phyloP scores from a whole-genome alignment of 1,284 basidiomycete genomes.

The Cutaneotrichosporon sp. region DNA sequence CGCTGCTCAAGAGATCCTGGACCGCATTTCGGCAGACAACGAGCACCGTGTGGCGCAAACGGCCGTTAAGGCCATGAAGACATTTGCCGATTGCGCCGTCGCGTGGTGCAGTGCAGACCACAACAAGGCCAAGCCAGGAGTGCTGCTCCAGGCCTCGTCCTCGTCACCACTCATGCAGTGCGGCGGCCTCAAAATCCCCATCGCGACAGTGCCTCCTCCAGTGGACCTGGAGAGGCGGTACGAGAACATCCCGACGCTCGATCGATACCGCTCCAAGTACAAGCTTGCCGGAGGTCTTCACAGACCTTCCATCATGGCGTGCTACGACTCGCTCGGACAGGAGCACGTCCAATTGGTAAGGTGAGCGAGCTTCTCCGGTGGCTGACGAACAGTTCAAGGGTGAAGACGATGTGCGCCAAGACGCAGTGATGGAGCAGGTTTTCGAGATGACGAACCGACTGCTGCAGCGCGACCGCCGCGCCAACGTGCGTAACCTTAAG shows the following conservation, averaged over 20 bases:
- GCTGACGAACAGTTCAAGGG: slow-evolving; percentile 75
- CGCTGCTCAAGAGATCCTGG: slow-evolving; percentile 70
- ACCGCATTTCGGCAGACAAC: slow-evolving; percentile 66
- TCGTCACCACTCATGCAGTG: slow-evolving; percentile 17
- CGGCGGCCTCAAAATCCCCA: slow-evolving; percentile 65
- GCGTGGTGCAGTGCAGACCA: slow-evolving; percentile 61
- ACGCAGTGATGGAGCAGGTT: slow-evolving; percentile 98
- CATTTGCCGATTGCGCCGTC: slow-evolving; percentile 69
- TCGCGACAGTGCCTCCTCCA: slow-evolving; percentile 70
- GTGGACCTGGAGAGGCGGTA: slow-evolving; percentile 73
- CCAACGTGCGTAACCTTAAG: slow-evolving; percentile 67
- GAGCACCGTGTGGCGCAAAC: slow-evolving; percentile 61
- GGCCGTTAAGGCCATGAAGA: slow-evolving; percentile 62
- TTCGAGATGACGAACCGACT: slow-evolving; percentile 86
- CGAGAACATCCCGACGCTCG: slow-evolving; percentile 65
- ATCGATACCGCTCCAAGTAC: slow-evolving; percentile 63
- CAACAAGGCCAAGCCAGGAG: slow-evolving; percentile 6
- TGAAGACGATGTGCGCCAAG: slow-evolving; percentile 88
- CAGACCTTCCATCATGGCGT: slow-evolving; percentile 76
- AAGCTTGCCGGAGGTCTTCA: slow-evolving; percentile 74
- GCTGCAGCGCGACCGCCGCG: slow-evolving; percentile 70
- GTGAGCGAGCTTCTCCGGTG: slow-evolving; percentile 1
- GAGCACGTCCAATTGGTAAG: slow-evolving; percentile 78
- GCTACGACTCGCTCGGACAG: slow-evolving; percentile 67
- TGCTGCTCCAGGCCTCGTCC: slow-evolving; percentile 6